Evolutionary conservation across 148 eudicot genomes (phyloP), one percentile per base, ranked within the genome.

Genomic region (Chenopodium formosanum): DNA sequence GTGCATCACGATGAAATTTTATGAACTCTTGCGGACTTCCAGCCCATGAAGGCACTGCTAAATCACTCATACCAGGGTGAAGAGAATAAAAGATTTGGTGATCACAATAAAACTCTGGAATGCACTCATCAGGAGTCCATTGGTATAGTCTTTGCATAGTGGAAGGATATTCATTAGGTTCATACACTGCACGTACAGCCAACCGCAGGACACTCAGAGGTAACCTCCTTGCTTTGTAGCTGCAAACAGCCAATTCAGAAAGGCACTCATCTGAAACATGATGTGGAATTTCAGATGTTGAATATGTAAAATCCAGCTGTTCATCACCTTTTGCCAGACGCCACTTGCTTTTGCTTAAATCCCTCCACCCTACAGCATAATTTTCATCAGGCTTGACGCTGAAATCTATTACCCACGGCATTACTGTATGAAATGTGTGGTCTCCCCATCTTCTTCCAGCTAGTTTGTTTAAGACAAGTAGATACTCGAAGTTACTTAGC

Each of bases 361-460:
- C 91, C 85, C 99, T 87, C 99, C 99, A 96, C 44, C 99, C 99
- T 53, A 76, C 40, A 9, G 87, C 90, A 79, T 79, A 84, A 53
- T 85, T 83, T 77, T 88, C 98, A 84, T 92, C 92, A 46, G 98
- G 95, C 83, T 91, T 91, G 47, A 86, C 91, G 82, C 90, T 91
- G 85, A 94, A 96, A 92, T 96, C 99, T 83, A 94, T 84, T 40
- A 96, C 93, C 99, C 99, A 96, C 32, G 99, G 99, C 99, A 96
- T 94, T 66, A 96, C 97, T n/a, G 91, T 91, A 78, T 94, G 93
- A 88, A 96, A 94, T 58, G 94, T 88, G 80, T 96, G 93, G 82
- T 96, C 99, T 77, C 99, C 97, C 99, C 99, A 94, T 85, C 95
- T 91, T 88, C 99, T 91, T 83, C 99, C 99, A 73, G 99, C 97